Percentiles rank a stretch among this genome's conserved stretches.
phyloP scores from a whole-genome alignment of 1,139 yeast genomes.

The Geotrichum bryndzae region DNA sequence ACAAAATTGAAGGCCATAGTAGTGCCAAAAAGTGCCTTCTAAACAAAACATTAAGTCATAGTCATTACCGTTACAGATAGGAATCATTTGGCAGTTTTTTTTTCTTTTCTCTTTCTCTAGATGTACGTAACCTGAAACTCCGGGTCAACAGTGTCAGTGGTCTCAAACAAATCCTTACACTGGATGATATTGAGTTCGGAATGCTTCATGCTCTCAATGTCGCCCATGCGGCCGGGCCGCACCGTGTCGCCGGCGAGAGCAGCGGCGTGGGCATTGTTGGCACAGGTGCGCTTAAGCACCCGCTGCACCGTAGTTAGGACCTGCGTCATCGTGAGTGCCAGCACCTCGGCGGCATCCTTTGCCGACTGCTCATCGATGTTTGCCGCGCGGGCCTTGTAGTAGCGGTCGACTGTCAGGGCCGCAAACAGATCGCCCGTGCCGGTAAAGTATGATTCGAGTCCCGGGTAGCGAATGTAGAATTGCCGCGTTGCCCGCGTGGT shows the following conservation, averaged over 20 bases:
- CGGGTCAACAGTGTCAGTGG: conserved; percentile 2
- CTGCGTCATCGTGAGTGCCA: conserved; percentile 23
- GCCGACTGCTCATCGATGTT: conserved; percentile 16
- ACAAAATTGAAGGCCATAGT: too few relatives aligned
- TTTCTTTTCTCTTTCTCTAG: background rate
- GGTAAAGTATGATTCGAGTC: conserved; percentile 68
- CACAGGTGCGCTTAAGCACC: conserved; percentile 26
- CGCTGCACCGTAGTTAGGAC: conserved; percentile 27
- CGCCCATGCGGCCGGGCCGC: conserved; percentile 24
- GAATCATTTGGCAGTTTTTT: too few relatives aligned
- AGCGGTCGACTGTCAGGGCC: conserved; percentile 63
- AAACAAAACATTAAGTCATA: too few relatives aligned
- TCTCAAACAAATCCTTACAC: conserved; percentile 21
- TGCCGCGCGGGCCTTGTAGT: conserved; percentile 34
- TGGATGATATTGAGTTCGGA: conserved; percentile 28
- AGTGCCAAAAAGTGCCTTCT: too few relatives aligned
- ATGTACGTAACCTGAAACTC: background rate
- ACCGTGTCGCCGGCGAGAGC: conserved; percentile 19
- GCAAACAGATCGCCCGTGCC: conserved; percentile 93
- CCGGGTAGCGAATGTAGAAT: conserved; percentile 46
- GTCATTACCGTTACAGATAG: too few relatives aligned
- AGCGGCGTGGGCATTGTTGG: conserved; percentile 1
- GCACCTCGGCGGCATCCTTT: conserved; percentile 25
- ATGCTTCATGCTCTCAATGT: conserved; percentile 28
- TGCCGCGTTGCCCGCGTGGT: conserved; percentile 19